phyloP scores from a whole-genome alignment of 306 rosid genomes.

The Inga leiocalycina region DNA sequence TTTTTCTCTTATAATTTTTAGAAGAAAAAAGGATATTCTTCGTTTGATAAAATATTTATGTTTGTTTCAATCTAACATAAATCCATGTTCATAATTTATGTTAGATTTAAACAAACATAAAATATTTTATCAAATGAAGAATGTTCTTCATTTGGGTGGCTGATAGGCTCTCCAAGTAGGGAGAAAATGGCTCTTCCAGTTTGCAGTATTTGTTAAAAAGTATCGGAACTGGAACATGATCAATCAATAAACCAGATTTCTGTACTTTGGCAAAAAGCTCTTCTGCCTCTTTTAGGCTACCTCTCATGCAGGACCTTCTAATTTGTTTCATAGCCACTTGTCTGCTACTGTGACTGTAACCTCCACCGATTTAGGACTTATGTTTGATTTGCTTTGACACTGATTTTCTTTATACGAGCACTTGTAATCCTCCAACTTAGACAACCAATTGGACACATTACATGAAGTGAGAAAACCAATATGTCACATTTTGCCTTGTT shows the following conservation, averaged over 20 bases:
- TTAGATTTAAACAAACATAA: neutral
- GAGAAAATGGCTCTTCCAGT: slow-evolving; percentile 49
- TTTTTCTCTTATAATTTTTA: neutral
- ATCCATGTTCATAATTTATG: too few relatives aligned
- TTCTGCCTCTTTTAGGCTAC: slow-evolving; percentile 69
- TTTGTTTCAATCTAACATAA: neutral
- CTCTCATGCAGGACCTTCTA: slow-evolving; percentile 61
- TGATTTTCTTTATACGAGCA: too few relatives aligned
- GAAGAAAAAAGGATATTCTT: neutral
- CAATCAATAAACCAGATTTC: slow-evolving; percentile 58
- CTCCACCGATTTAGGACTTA: too few relatives aligned
- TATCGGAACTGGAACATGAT: slow-evolving; percentile 72
- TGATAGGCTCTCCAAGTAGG: neutral
- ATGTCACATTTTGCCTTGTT: too few relatives aligned
- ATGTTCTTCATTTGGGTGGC: neutral
- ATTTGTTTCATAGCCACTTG: too few relatives aligned
- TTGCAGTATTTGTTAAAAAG: slow-evolving; percentile 63
- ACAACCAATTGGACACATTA: too few relatives aligned
- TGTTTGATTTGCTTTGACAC: too few relatives aligned
- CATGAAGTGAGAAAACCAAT: too few relatives aligned
- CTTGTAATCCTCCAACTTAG: too few relatives aligned
- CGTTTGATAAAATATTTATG: neutral
- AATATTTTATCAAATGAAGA: neutral
- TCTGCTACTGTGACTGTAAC: too few relatives aligned
- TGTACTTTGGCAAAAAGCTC: slow-evolving; percentile 52